Conservation (phyloP, 2,329 filamentous ascomycete genomes). For the Curvularia spicifera region DNA sequence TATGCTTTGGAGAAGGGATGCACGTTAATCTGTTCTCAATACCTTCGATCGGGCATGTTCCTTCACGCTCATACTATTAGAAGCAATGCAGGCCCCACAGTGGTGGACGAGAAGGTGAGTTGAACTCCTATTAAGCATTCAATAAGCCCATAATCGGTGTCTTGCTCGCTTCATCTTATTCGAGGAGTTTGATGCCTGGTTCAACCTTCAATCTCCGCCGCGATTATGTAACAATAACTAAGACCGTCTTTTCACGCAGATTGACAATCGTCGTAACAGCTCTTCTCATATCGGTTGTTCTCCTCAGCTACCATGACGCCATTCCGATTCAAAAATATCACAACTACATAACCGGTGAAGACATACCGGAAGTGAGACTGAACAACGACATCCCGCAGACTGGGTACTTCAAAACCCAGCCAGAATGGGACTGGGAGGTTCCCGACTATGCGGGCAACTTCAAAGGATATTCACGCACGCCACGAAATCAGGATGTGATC, state of each 20-base stretch:
- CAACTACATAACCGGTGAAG: conserved; percentile 31
- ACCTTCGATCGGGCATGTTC: too few species aligned
- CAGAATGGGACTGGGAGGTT: conserved; percentile 43
- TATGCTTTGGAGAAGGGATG: background rate
- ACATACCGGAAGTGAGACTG: conserved; percentile 20
- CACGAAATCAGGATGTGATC: conserved; percentile 45
- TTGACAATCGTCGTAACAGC: conserved; percentile 30
- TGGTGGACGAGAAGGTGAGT: too few species aligned
- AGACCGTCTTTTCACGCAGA: conserved; percentile 15
- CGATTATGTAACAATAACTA: background rate
- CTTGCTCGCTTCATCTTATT: too few species aligned
- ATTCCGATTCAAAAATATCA: conserved; percentile 37
- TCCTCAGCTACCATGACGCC: conserved; percentile 37
- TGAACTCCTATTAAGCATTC: too few species aligned
- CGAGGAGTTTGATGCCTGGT: too few species aligned
- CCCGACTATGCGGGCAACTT: conserved; percentile 34
- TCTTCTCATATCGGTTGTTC: conserved; percentile 27
- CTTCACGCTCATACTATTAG: too few species aligned
- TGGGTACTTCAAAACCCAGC: conserved; percentile 41
- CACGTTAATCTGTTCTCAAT: too few species aligned
- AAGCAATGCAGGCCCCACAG: too few species aligned
- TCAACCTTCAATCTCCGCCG: background rate
- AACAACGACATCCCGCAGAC: conserved; percentile 37
- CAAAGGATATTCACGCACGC: conserved; percentile 40
- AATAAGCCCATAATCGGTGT: too few species aligned